Base-by-base conservation (phyloP, 164 flowering plant species). In the Chloranthus sessilifolius region DNA sequence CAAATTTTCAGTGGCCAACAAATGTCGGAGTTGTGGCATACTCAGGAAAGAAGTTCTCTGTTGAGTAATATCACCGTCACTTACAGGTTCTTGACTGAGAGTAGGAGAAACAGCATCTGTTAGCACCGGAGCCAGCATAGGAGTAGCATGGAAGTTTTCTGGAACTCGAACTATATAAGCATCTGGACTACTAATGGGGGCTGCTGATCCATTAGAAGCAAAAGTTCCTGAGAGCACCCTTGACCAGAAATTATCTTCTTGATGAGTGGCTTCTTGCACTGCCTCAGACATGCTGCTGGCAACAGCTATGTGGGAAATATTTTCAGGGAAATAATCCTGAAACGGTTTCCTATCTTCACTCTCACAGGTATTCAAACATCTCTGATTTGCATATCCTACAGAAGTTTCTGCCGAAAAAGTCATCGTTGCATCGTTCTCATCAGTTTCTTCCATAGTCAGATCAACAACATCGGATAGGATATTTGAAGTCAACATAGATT, bases 311-410 rank as follows among this genome's bases (percentile, higher is more conserved):
- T 31, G 12, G 35, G 39, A 25, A 25, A 35, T 27, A 51, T 43
- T 60, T 24, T 22, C 25, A 16, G 45, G 57, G 27, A 43, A 12
- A 26, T 42, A 15, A 38, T 55, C 53, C 34, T 38, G 52, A 5
- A 20, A 60, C 56, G 87, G 95, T 67, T 88, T 85, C 28, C 41
- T 62, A 44, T 83, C 95, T 59, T 68, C 83, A 44, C 34, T 46
- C 47, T 67, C 80, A 46, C 7, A 7, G 16, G 19, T 28, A 26
- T 21, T 55, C n/a, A n/a, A n/a, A 29, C 11, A 10, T 22, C 21
- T 5, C n/a, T 40, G 37, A 30, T 3, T 29, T 19, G 5, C 20
- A n/a, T 7, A 5, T n/a, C 19, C 38, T 5, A 9, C 31, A 7
- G 29, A 51, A 35, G 12, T 19, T 14, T 19, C 27, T 19, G 9